phyloP scores from a whole-genome alignment of 2,329 filamentous ascomycete genomes.

The Phaeosphaeriaceae sp. region DNA sequence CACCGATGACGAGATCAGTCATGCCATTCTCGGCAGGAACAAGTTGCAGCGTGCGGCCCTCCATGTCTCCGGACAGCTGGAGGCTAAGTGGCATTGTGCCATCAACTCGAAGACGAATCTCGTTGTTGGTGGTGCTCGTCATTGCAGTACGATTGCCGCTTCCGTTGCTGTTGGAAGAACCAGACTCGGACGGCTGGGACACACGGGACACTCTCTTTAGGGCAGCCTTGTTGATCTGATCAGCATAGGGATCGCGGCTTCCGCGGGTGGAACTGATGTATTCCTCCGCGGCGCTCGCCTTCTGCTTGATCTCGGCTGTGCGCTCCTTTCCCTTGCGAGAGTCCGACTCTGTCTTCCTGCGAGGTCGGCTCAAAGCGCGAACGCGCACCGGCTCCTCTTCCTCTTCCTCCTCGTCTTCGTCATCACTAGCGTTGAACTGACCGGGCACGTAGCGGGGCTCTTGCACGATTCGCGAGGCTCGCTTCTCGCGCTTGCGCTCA shows the following conservation, averaged over 20 bases:
- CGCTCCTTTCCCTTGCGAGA: constrained; percentile 27
- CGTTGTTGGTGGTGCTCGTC: constrained; percentile 39
- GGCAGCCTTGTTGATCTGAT: constrained; percentile 38
- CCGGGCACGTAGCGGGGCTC: constrained; percentile 10
- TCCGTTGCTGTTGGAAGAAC: constrained; percentile 33
- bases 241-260: constrained; percentile 31
- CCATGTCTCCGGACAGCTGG: constrained; percentile 48
- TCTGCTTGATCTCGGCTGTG: constrained; percentile 23
- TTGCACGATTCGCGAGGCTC: constrained; percentile 18
- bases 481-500: constrained; percentile 18
- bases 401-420: constrained; percentile 21
- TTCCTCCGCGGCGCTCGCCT: constrained; percentile 30
- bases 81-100: constrained; percentile 42
- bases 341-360: constrained; percentile 33
- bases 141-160: constrained; percentile 39
- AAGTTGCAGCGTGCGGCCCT: constrained; percentile 46
- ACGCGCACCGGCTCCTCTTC: constrained; percentile 8
- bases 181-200: constrained; percentile 35
- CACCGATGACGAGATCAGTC: constrained; percentile 46
- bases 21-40: constrained; percentile 44
- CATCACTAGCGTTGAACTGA: constrained; percentile 23
- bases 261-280: constrained; percentile 43
- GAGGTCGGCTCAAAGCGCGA: constrained; percentile 18
- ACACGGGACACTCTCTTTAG: constrained; percentile 32
- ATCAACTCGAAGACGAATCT: constrained; percentile 47